These are phyloP conservation scores for Candida pseudoviswanathii DNA, from an alignment of 1,139 yeast genomes.

Conservation along the genomic window DNA sequence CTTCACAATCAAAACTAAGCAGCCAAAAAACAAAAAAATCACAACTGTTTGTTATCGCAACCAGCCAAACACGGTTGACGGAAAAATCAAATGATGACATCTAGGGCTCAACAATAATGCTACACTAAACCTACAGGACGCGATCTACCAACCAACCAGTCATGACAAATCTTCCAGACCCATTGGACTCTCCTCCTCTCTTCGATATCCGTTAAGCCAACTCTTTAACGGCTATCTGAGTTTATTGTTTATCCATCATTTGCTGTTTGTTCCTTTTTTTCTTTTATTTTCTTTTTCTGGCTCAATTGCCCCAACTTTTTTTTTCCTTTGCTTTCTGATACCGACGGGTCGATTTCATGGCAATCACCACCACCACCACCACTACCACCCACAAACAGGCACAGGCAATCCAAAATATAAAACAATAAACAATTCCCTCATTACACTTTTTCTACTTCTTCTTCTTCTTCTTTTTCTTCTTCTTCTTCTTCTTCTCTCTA, in stretches of 20 bases:
- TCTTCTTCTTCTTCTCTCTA: neutral
- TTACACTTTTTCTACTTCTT: neutral
- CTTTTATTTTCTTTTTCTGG: neutral
- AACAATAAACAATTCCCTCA: neutral
- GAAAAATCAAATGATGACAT: slow-evolving; percentile 1
- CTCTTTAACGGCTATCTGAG: too few species aligned
- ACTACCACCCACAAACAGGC: neutral
- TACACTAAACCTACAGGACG: neutral
- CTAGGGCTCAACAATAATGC: neutral
- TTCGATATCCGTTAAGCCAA: too few species aligned
- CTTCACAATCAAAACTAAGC: too few species aligned
- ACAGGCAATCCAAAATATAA: neutral
- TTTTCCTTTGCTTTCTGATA: neutral
- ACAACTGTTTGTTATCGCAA: slow-evolving; percentile 3
- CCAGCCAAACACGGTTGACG: neutral
- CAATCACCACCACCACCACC: neutral
- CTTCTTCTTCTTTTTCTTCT: neutral
- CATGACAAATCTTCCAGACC: too few species aligned
- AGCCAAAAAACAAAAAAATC: neutral
- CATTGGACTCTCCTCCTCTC: too few species aligned
- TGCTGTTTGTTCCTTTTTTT: neutral
- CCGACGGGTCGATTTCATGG: neutral
- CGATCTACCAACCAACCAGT: neutral
- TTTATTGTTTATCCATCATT: neutral
- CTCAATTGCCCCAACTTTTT: slow-evolving; percentile 6